A percentile compares a stretch with the other conserved stretches of the same genome.
phyloP scores from a whole-genome alignment of 345 rosid species.

The Syzygium grande region DNA sequence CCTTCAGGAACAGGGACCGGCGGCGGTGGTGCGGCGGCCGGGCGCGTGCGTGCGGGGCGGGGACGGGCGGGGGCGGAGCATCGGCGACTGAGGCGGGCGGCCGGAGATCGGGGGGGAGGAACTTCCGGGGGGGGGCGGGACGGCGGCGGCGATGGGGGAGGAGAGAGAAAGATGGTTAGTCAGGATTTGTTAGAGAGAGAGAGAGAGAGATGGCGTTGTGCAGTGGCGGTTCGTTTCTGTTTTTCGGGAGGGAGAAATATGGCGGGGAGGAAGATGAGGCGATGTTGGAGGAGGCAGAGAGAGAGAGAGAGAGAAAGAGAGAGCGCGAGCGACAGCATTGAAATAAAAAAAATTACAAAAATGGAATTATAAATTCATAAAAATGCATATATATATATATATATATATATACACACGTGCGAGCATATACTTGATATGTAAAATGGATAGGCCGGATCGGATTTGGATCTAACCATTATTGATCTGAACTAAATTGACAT shows the following conservation, averaged over 20 bases:
- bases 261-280: constrained; percentile 62
- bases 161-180: background rate
- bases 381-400: no score
- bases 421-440: no score
- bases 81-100: background rate
- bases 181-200: background rate
- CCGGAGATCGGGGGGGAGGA: background rate
- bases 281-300: constrained; percentile 14
- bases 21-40: background rate
- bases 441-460: no score
- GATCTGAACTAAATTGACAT: no score
- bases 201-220: background rate
- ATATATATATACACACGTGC: no score
- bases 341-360: background rate
- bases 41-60: background rate
- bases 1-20: background rate
- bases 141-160: background rate
- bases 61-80: background rate
- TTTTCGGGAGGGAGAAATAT: constrained; percentile 32
- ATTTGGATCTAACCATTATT: no score
- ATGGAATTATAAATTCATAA: background rate
- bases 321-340: background rate
- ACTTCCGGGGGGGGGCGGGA: background rate
- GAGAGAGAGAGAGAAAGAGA: background rate
- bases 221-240: background rate